Evolutionary conservation across 2,329 filamentous ascomycete genomes (phyloP), one percentile per base, ranked within the genome.

Genomic region (Trichophyton rubrum): DNA sequence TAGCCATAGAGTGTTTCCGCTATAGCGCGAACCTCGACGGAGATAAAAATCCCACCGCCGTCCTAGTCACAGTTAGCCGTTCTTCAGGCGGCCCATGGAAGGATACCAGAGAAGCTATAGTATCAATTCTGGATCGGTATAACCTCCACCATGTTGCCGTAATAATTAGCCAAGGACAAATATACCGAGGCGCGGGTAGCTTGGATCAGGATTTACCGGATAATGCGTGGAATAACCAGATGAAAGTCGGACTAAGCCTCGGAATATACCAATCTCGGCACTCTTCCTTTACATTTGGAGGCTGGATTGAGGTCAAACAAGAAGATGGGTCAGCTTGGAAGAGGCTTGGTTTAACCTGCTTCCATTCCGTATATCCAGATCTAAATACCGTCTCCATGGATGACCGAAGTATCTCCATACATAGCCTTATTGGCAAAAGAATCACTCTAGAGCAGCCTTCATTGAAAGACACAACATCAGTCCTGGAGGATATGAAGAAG

Each of bases 51-150:
- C 41, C 58, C 15, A 24, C 40, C 24, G 58, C 60, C 7, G 24
- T 40, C 40, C 17, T 62, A 51, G 66, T 64, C 66, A 64, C 61
- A 20, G 51, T 56, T 13, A 35, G 58, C 2, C 53, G 27, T 24
- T 43, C 41, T n/a, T 41, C n/a, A 5, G 1, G 6, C 5, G 15
- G 40, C 38, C 11, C 33, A 2, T 49, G 56, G 56, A 59, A 33
- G 20, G 11, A 15, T 11, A 9, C 40, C 24, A 24, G 56, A 11
- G 56, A 59, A 35, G 15, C 15, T 5, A 59, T 45, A 27, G n/a
- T 59, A 3, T 45, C 38, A 13, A 47, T 59, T 7, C 41, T 59
- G 1, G 20, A 24, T 33, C 13, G 13, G 9, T 8, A 45, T 20
- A 30, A 15, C 8, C 56, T 59, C 6, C 27, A 47, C 15, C 56